Evolutionary conservation across 1,284 basidiomycete genomes (phyloP), one percentile per base, ranked within the genome.

Genomic region (Marasmius fiardii): DNA sequence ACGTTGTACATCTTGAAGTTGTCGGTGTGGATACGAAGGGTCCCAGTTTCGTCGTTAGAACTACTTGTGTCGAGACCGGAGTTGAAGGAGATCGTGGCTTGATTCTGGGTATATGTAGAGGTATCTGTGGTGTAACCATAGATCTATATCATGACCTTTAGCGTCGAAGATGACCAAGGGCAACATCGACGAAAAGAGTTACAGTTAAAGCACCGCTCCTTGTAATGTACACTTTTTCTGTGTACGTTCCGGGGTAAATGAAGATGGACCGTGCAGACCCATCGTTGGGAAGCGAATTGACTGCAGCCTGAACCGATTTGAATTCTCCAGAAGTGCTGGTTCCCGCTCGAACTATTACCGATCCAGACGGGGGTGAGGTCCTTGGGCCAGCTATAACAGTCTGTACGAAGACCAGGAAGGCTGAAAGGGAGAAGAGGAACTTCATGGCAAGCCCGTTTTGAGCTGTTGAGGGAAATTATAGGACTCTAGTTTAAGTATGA

Each of bases 1-100:
- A 83, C 71, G 58, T 83, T 83, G 64, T 83, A 84, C 68, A 83
- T 69, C 52, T 69, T 71, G 60, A 82, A 80, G 58, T 79, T 69
- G 57, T 79, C 64, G 56, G 77, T 78, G 65, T 82, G 78, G 35
- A 82, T 69, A 35, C 79, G 75, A 28, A 84, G 65, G 0, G 81
- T 82, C 5, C 81, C 81, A 56, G 47, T 31, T 7, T 28, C 47
- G 18, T 49, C 47, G 7, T 49, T 49, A 11, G 24, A 31, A 16
- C 26, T 26, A n/a, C 23, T 14, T 14, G 8, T 5, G n/a, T 49
- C 47, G 28, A n/a, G 26, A 31, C 47, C 47, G 8, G 18, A 18
- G 24, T 33, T 33, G 47, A 49, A 49, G 18, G 24, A n/a, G 26
- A 49, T 49, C n/a, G 24, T 49, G 8, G 31, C 47, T 8, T 53